These are phyloP conservation scores for Pouteria campechiana DNA, from an alignment of 179 eudicot genomes.

Conservation along the genomic window DNA sequence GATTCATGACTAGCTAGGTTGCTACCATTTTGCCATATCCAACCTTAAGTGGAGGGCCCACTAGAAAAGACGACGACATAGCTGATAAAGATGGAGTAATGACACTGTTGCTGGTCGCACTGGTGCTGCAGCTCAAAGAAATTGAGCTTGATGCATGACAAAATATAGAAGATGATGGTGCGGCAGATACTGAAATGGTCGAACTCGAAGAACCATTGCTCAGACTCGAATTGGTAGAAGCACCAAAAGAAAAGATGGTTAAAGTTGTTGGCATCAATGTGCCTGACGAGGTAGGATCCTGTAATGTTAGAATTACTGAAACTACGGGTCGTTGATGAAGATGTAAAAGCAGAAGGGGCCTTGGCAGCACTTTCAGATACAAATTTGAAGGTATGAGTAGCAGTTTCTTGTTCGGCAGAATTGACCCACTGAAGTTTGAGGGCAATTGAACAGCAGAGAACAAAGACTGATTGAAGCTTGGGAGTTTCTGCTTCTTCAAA, in stretches of 20 bases:
- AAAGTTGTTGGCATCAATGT: constrained; percentile 10
- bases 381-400: constrained; percentile 16
- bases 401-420: constrained; percentile 12
- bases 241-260: constrained; percentile 8
- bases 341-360: constrained; percentile 13
- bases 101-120: no score
- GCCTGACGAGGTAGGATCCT: constrained; percentile 9
- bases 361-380: constrained; percentile 17
- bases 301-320: constrained; percentile 19
- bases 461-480: no score
- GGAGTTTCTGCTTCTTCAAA: no score
- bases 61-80: no score
- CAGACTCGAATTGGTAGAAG: constrained; percentile 8
- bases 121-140: no score
- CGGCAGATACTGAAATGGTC: constrained; percentile 11
- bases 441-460: constrained; percentile 14
- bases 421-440: constrained; percentile 11
- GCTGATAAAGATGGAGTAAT: no score
- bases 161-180: no score
- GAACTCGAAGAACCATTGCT: constrained; percentile 26
- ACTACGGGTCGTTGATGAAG: constrained; percentile 15
- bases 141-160: no score
- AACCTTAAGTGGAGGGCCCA: constrained; percentile 15
- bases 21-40: constrained; percentile 14
- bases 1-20: no score